A percentile compares a stretch with the other conserved stretches of the same genome.
phyloP scores from a whole-genome alignment of 208 protist genomes.

The Novymonas esmeraldas region DNA sequence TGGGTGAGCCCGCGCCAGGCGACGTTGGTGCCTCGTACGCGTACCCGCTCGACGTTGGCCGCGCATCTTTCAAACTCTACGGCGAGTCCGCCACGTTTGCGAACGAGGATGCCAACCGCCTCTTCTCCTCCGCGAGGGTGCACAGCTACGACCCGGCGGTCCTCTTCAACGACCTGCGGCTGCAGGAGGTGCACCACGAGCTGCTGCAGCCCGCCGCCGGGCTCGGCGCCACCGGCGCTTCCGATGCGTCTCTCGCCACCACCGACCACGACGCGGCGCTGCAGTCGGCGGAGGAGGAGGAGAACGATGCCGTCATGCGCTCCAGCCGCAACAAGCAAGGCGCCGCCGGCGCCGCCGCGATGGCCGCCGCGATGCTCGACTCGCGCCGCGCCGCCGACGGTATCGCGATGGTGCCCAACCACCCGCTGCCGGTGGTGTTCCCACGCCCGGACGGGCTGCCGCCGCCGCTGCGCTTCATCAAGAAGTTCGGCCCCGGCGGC shows the following conservation, averaged over 20 bases:
- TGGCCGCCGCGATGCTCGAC: slow-evolving; percentile 69
- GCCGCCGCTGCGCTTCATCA: slow-evolving; percentile 45
- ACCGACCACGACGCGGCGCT: slow-evolving; percentile 14
- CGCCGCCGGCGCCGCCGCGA: slow-evolving; percentile 59
- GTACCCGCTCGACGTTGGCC: slow-evolving; percentile 45
- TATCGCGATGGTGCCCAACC: slow-evolving; percentile 57
- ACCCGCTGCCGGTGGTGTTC: slow-evolving; percentile 70
- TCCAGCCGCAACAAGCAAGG: slow-evolving; percentile 61
- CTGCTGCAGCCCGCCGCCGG: slow-evolving; percentile 1
- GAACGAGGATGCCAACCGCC: slow-evolving; percentile 44
- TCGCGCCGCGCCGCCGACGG: slow-evolving; percentile 47
- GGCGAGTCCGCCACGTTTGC: slow-evolving; percentile 43
- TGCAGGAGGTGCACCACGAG: slow-evolving; percentile 34
- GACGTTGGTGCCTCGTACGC: slow-evolving; percentile 27
- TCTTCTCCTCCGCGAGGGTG: slow-evolving; percentile 48
- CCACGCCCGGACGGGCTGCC: slow-evolving; percentile 44
- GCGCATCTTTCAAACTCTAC: slow-evolving; percentile 50
- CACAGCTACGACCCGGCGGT: slow-evolving; percentile 63
- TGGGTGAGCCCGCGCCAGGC: slow-evolving; percentile 4
- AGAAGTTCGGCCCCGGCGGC: slow-evolving; percentile 47
- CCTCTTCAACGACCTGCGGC: slow-evolving; percentile 50
- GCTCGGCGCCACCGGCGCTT: slow-evolving; percentile 2
- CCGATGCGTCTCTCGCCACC: slow-evolving; percentile 21
- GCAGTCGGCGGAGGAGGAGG: slow-evolving; percentile 38
- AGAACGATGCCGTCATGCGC: slow-evolving; percentile 63